Evolutionary conservation across 2,329 filamentous ascomycete species (phyloP), one percentile per base, ranked within the genome.

Genomic region (Graphiopsis chlorocephala): DNA sequence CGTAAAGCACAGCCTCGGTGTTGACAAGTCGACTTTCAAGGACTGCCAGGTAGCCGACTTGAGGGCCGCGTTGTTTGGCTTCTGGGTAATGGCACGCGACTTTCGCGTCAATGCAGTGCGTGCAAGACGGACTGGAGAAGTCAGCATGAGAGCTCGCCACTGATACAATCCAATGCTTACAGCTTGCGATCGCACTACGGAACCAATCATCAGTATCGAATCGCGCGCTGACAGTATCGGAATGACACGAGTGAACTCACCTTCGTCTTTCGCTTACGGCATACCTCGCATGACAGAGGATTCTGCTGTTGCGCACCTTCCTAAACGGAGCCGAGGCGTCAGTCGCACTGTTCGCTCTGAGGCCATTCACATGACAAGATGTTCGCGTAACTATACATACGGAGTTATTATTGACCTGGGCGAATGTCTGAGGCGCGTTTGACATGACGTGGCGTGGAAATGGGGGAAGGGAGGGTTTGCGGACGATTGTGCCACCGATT

Each of bases 201-300:
- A 15, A n/a, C 8, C 53, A 31, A 38, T n/a, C 31, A 26, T 56
- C 31, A 56, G 53, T 23, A 56, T 56, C 15, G 1, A 12, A 56
- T 56, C 53, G 38, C n/a, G 38, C n/a, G n/a, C 38, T 45, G 38
- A 45, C 38, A 45, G 17, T 38, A 8, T 47, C 26, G n/a, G 45
- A 25, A 14, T 20, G 14, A n/a, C 47, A 29, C 17, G 23, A 25
- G 33, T 23, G 28, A 25, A 57, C 66, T 60, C 61, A 69, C 68
- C 64, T 70, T 70, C 47, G 67, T 69, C 68, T 69, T 70, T 28
- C 68, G 65, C 50, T 64, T 59, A 29, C 68, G 59, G 64, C 68
- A 70, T 33, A 67, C 67, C 57, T 68, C 66, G 65, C 68, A 70
- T n/a, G 63, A 65, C 23, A 65, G 56, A 35, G 63, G 56, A 38